These are phyloP conservation scores for Bryoerythrophyllum caledonicum DNA, from an alignment of 225 moss, liverwort and hornwort genomes.

Conservation along the genomic window DNA sequence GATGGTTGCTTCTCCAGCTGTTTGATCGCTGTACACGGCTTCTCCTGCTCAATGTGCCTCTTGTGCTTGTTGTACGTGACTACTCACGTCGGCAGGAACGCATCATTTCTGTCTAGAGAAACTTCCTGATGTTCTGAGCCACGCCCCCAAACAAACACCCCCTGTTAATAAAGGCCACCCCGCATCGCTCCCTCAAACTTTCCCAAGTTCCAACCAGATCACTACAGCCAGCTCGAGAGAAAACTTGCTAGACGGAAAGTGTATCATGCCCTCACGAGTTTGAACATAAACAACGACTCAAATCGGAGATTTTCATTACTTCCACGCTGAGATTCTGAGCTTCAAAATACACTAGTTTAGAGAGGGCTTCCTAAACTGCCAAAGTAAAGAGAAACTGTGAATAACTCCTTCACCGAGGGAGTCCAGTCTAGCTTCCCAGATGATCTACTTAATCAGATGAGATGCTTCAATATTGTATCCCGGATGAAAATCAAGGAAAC, in stretches of 20 bases:
- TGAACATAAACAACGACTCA: neutral
- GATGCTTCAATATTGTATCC: neutral
- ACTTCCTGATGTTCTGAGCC: constrained; percentile 7
- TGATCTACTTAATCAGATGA: neutral
- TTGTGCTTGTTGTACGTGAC: constrained; percentile 16
- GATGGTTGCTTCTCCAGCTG: constrained; percentile 29
- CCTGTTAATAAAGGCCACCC: neutral
- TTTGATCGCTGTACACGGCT: constrained; percentile 34
- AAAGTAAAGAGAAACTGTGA: too few relatives aligned
- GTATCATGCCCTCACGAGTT: neutral
- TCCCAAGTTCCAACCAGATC: neutral
- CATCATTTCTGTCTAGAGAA: neutral
- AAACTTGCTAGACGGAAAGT: neutral
- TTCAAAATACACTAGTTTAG: too few relatives aligned
- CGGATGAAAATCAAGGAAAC: neutral
- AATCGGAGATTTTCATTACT: too few relatives aligned
- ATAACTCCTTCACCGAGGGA: neutral
- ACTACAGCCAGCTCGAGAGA: neutral
- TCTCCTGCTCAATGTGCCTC: constrained; percentile 25
- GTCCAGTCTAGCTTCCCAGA: neutral
- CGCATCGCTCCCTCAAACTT: neutral
- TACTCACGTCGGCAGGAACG: constrained; percentile 1
- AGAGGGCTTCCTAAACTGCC: too few relatives aligned
- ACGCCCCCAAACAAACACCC: neutral
- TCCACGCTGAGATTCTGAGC: too few relatives aligned